A percentile compares a stretch with the other conserved stretches of the same genome.
These are phyloP conservation scores for Graphium sp. DNA, from an alignment of 2,329 filamentous ascomycete species.

Conservation along the genomic window DNA sequence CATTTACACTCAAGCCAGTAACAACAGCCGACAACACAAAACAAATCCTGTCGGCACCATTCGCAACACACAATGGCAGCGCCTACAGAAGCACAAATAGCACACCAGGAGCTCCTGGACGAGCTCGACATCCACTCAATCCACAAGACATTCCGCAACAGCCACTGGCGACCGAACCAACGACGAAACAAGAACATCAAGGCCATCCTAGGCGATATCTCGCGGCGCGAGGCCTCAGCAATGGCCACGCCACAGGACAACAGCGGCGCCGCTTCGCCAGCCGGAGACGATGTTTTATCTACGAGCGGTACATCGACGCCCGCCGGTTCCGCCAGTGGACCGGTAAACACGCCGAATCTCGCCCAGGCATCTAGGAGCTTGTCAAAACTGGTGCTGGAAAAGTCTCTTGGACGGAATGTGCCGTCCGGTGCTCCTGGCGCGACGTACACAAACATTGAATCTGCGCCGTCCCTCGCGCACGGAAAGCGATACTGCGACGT, in stretches of 20 bases:
- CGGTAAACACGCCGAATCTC: conserved; percentile 36
- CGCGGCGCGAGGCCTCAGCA: conserved; percentile 76
- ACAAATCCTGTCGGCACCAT: too few species aligned
- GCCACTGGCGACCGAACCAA: conserved; percentile 79
- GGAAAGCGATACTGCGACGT: conserved; percentile 90
- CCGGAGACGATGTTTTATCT: conserved; percentile 32
- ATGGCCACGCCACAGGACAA: conserved; percentile 61
- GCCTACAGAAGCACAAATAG: conserved; percentile 56
- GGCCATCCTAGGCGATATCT: conserved; percentile 79
- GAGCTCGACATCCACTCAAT: conserved; percentile 78
- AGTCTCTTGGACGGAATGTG: conserved; percentile 32
- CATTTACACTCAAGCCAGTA: too few species aligned
- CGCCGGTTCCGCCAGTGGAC: conserved; percentile 18
- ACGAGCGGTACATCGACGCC: conserved; percentile 43
- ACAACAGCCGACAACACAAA: too few species aligned
- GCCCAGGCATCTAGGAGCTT: conserved; percentile 79
- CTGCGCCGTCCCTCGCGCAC: conserved; percentile 72
- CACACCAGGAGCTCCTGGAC: conserved; percentile 76
- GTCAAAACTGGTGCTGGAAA: conserved; percentile 77
- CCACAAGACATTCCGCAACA: conserved; percentile 79
- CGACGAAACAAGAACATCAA: conserved; percentile 99
- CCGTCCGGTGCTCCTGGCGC: conserved; percentile 41
- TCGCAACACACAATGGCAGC: conserved; percentile 33
- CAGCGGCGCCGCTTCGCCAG: conserved; percentile 58
- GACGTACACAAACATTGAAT: conserved; percentile 95